These are phyloP conservation scores for Talaromyces atroroseus DNA, from an alignment of 2,329 filamentous ascomycete species.

Conservation along the genomic window DNA sequence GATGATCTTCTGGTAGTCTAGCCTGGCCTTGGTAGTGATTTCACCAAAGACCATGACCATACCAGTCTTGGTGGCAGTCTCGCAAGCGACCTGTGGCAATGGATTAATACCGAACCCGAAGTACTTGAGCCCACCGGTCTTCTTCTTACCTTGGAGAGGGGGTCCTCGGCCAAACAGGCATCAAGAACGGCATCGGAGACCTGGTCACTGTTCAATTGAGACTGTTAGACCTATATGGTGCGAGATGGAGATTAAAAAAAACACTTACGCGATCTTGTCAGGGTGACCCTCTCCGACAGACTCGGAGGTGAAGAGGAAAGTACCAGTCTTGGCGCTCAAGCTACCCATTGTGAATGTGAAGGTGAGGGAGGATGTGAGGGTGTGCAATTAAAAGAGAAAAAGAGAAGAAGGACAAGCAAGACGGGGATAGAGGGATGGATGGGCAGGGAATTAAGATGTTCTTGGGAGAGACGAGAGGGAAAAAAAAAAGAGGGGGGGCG, in stretches of 20 bases:
- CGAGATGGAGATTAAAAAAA: background rate
- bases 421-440: conserved; percentile 16
- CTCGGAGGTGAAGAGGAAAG: conserved; percentile 86
- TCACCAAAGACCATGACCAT: conserved; percentile 99
- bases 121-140: background rate
- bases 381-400: conserved; percentile 18
- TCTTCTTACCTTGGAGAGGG: conserved; percentile 73
- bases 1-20: conserved; percentile 98
- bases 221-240: background rate
- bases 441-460: conserved; percentile 18
- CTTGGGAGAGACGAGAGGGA: conserved; percentile 22
- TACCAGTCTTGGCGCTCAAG: conserved; percentile 49
- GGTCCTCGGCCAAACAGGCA: conserved; percentile 90
- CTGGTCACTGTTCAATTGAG: conserved; percentile 61
- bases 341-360: conserved; percentile 54
- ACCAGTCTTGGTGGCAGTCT: conserved; percentile 99
- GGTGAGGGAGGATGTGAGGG: conserved; percentile 10
- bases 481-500: conserved; percentile 20
- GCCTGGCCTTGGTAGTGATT: conserved; percentile 90
- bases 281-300: conserved; percentile 87
- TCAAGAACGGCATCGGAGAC: conserved; percentile 98
- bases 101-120: background rate
- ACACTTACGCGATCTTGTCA: conserved; percentile 78
- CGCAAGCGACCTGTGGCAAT: conserved; percentile 67
- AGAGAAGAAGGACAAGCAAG: conserved; percentile 13